phyloP scores from a whole-genome alignment of 2,329 filamentous ascomycete species.

The Ploettnerulaceae sp. region DNA sequence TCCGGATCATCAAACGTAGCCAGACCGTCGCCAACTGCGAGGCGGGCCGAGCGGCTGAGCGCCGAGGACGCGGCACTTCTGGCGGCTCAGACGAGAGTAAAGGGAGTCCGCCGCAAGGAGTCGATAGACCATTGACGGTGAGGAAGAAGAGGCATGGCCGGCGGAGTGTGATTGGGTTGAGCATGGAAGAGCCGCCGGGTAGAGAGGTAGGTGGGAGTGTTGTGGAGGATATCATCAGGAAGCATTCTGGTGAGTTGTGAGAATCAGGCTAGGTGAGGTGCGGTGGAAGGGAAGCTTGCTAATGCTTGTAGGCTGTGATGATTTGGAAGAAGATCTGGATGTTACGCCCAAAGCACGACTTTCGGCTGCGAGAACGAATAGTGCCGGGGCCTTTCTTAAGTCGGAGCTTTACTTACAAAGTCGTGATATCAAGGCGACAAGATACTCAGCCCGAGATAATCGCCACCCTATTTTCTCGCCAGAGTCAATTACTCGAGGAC shows the following conservation, averaged over 20 bases:
- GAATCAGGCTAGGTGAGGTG: background rate
- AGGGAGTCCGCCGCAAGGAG: slow-evolving; percentile 28
- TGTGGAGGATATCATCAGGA: slow-evolving; percentile 12
- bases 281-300: background rate
- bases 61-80: slow-evolving; percentile 23
- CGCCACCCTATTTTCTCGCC: slow-evolving; percentile 12
- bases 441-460: slow-evolving; percentile 20
- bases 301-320: slow-evolving; percentile 8
- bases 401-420: slow-evolving; percentile 23
- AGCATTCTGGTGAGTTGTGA: slow-evolving; percentile 1
- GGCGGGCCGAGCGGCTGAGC: slow-evolving; percentile 20
- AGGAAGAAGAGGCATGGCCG: slow-evolving; percentile 25
- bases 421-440: slow-evolving; percentile 16
- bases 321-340: slow-evolving; percentile 21
- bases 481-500: background rate
- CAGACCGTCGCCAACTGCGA: slow-evolving; percentile 29
- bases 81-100: slow-evolving; percentile 24
- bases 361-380: slow-evolving; percentile 21
- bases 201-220: background rate
- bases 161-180: slow-evolving; percentile 17
- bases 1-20: slow-evolving; percentile 46
- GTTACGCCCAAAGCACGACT: slow-evolving; percentile 27
- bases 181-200: slow-evolving; percentile 13
- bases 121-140: slow-evolving; percentile 31
- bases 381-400: slow-evolving; percentile 28